phyloP scores from a whole-genome alignment of 352 stramenopile genomes.

The Pythium brachiatum region DNA sequence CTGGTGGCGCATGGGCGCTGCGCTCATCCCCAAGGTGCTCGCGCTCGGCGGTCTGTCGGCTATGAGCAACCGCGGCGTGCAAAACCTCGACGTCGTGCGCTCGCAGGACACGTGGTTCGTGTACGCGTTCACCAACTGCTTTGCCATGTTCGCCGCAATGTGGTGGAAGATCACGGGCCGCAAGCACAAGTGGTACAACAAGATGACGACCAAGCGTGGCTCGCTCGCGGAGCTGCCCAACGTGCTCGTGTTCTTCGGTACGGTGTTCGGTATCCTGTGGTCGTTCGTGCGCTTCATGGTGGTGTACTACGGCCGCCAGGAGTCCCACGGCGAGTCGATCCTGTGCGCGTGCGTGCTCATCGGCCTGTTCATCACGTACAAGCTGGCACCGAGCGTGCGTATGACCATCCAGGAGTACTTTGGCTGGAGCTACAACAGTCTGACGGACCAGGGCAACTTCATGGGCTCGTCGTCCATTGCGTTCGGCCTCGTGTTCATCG shows the following conservation, averaged over 20 bases:
- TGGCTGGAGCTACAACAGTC: constrained; percentile 84
- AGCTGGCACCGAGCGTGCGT: constrained; percentile 72
- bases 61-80: constrained; percentile 76
- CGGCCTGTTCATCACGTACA: constrained; percentile 77
- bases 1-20: too few relatives aligned
- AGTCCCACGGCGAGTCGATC: constrained; percentile 66
- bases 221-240: constrained; percentile 71
- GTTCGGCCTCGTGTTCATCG: constrained; percentile 75
- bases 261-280: constrained; percentile 70
- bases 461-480: constrained; percentile 69
- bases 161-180: constrained; percentile 85
- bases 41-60: constrained; percentile 74
- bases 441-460: constrained; percentile 84
- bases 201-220: constrained; percentile 56
- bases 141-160: constrained; percentile 66
- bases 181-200: constrained; percentile 81
- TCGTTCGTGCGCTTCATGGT: constrained; percentile 75
- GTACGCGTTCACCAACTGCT: constrained; percentile 82
- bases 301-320: constrained; percentile 75
- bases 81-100: constrained; percentile 82
- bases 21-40: constrained; percentile 76
- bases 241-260: constrained; percentile 74
- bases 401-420: constrained; percentile 90
- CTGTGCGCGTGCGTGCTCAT: constrained; percentile 80
- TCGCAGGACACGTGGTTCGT: constrained; percentile 85